These are phyloP conservation scores for Scheffersomyces amazonensis DNA, from an alignment of 805 yeast species.

Conservation along the genomic window DNA sequence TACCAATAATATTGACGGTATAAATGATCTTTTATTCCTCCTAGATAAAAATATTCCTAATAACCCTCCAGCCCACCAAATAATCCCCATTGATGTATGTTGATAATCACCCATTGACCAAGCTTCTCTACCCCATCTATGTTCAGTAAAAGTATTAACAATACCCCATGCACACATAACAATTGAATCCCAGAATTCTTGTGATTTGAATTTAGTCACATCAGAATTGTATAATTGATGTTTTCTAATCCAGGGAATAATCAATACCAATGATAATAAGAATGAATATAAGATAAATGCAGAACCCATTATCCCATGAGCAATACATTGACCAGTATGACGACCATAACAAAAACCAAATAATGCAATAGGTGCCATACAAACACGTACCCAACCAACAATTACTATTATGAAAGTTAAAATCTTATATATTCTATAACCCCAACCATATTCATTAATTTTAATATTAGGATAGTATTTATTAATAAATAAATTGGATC, in stretches of 20 bases:
- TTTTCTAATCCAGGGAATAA: constrained; percentile 71
- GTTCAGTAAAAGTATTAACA: constrained; percentile 93
- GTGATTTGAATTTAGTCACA: constrained; percentile 41
- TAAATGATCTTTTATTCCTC: constrained; percentile 60
- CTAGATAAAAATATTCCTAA: constrained; percentile 73
- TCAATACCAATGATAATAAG: constrained; percentile 60
- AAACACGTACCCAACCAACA: constrained; percentile 75
- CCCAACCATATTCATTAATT: constrained; percentile 33
- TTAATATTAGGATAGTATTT: constrained; percentile 32
- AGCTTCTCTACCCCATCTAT: constrained; percentile 84
- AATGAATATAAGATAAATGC: constrained; percentile 82
- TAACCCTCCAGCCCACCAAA: constrained; percentile 95
- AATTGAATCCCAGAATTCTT: constrained; percentile 80
- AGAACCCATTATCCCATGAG: constrained; percentile 96
- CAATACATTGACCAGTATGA: constrained; percentile 92
- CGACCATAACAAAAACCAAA: constrained; percentile 82
- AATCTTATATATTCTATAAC: constrained; percentile 34
- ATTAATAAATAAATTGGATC: constrained; percentile 43
- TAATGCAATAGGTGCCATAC: constrained; percentile 79
- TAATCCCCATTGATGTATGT: constrained; percentile 93
- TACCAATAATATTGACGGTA: constrained; percentile 79
- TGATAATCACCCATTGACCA: constrained; percentile 95
- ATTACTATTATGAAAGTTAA: constrained; percentile 46
- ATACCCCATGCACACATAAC: constrained; percentile 89
- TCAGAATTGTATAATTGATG: constrained; percentile 22